These are phyloP conservation scores for Ceriops tagal DNA, from an alignment of 345 rosid genomes.

Conservation along the genomic window DNA sequence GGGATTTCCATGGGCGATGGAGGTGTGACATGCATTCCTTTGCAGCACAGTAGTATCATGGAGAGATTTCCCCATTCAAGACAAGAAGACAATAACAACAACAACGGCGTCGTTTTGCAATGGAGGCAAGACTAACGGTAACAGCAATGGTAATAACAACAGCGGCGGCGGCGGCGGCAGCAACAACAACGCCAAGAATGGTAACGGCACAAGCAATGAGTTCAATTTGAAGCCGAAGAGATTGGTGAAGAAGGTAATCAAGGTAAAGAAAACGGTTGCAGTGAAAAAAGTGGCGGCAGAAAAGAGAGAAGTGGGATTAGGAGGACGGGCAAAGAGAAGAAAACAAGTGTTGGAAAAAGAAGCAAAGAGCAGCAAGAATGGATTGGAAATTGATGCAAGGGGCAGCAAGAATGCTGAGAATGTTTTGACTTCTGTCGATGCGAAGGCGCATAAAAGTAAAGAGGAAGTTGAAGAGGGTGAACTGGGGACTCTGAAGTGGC, in stretches of 20 bases:
- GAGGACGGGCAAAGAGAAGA: constrained; percentile 21
- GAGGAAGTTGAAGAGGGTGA: constrained; percentile 82
- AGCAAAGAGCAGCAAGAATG: constrained; percentile 11
- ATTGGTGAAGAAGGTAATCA: constrained; percentile 28
- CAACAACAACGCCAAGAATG: constrained; percentile 7
- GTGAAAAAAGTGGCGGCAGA: constrained; percentile 37
- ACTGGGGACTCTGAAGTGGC: constrained; percentile 68
- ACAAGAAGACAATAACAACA: constrained; percentile 36
- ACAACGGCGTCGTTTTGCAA: background rate
- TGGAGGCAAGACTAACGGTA: background rate
- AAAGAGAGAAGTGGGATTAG: constrained; percentile 38
- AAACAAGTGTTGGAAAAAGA: constrained; percentile 14
- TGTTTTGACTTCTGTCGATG: constrained; percentile 8
- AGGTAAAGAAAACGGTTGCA: constrained; percentile 40
- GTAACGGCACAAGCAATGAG: constrained; percentile 34
- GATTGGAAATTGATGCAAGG: constrained; percentile 2
- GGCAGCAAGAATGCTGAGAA: constrained; percentile 6
- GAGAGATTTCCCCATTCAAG: constrained; percentile 81
- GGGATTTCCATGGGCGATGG: constrained; percentile 98
- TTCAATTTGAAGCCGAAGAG: constrained; percentile 39
- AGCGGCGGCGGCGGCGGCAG: background rate
- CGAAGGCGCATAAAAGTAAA: constrained; percentile 13
- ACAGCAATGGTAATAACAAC: background rate
- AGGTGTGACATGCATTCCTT: constrained; percentile 98
- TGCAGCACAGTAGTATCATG: constrained; percentile 64